Evolutionary conservation across 441 rosid genomes (phyloP).

Genomic region (Arabidopsis hybrid): DNA sequence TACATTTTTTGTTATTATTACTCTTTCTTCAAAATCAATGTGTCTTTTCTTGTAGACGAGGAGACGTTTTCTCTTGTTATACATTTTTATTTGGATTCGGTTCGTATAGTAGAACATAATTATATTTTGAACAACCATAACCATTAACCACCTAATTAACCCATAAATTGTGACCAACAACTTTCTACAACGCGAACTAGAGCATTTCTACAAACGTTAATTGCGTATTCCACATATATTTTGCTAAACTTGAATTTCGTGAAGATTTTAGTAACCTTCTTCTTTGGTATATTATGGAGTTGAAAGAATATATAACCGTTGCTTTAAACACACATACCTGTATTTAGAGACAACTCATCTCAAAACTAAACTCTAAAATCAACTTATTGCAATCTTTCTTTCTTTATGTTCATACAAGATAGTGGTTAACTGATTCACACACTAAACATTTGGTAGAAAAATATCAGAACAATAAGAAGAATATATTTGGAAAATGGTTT

Average conservation of each 20-base stretch:
- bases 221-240: too few species aligned
- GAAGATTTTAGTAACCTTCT: not conserved
- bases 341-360: not conserved
- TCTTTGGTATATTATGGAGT: not conserved
- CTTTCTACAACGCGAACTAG: too few species aligned
- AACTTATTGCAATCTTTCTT: not conserved
- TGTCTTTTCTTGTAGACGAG: conserved; percentile 39
- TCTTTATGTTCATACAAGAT: not conserved
- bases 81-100: conserved; percentile 7
- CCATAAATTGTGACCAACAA: conserved; percentile 41
- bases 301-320: not conserved
- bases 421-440: not conserved
- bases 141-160: conserved; percentile 29
- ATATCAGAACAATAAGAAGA: not conserved
- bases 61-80: conserved; percentile 22
- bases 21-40: not conserved
- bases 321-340: not conserved
- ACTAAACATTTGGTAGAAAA: not conserved
- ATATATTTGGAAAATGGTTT: too few species aligned
- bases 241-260: too few species aligned
- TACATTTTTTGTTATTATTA: not conserved
- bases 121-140: conserved; percentile 6
- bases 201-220: too few species aligned
- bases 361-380: not conserved
- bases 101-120: not conserved